Conservation (phyloP, 805 yeast genomes). For the Candida sakaeoensis region DNA sequence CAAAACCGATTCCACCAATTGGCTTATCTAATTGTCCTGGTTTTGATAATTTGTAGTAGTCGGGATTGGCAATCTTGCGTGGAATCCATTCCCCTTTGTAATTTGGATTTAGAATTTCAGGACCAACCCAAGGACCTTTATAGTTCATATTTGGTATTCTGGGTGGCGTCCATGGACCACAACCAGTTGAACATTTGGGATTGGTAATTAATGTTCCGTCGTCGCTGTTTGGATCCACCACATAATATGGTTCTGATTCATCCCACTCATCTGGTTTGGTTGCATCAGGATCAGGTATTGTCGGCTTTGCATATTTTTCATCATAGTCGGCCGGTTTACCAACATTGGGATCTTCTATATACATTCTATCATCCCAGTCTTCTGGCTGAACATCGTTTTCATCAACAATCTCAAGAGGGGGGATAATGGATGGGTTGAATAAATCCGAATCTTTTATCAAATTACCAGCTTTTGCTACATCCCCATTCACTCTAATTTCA, state of each 20-base stretch:
- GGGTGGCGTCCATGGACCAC: constrained; percentile 81
- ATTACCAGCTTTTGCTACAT: constrained; percentile 65
- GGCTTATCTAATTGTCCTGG: constrained; percentile 59
- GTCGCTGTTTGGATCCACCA: constrained; percentile 74
- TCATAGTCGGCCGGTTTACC: constrained; percentile 85
- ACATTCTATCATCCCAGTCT: constrained; percentile 74
- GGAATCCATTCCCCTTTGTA: constrained; percentile 81
- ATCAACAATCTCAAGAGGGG: constrained; percentile 59
- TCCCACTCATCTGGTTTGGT: constrained; percentile 78
- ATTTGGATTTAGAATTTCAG: constrained; percentile 65
- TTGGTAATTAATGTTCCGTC: constrained; percentile 75
- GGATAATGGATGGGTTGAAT: constrained; percentile 64
- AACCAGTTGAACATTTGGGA: constrained; percentile 74
- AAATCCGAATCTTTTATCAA: constrained; percentile 47
- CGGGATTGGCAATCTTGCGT: constrained; percentile 62
- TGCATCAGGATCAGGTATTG: constrained; percentile 64
- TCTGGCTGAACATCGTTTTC: constrained; percentile 59
- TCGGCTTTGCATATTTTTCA: constrained; percentile 54
- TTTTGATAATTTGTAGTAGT: constrained; percentile 51
- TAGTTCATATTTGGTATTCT: constrained; percentile 62
- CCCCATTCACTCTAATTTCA: constrained; percentile 83
- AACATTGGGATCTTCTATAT: constrained; percentile 66
- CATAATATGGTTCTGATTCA: constrained; percentile 53
- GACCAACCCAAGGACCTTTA: constrained; percentile 77
- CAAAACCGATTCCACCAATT: constrained; percentile 82